Evolutionary conservation across 805 yeast species (phyloP).

Genomic region (Yarrowia porcina): DNA sequence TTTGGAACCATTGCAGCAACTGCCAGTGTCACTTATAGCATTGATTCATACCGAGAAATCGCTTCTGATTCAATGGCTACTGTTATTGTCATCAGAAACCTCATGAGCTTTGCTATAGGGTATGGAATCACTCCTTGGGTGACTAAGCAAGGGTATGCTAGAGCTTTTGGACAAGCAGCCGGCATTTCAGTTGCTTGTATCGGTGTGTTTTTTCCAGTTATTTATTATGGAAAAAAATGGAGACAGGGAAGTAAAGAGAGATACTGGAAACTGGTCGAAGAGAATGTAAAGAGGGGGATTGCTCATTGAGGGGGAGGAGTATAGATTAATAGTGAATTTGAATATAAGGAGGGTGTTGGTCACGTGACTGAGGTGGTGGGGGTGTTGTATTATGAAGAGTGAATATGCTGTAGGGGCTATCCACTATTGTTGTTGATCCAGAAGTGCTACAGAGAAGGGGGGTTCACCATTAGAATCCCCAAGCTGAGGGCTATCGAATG

Average conservation of each 20-base stretch:
- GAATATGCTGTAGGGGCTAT: no score
- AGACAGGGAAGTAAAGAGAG: slow-evolving; percentile 9
- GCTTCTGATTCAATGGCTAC: slow-evolving; percentile 47
- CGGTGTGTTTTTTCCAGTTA: background rate
- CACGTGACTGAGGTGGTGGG: no score
- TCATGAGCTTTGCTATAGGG: slow-evolving; percentile 48
- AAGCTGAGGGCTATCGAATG: no score
- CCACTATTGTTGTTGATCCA: no score
- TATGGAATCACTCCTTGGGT: slow-evolving; percentile 54
- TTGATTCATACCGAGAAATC: slow-evolving; percentile 47
- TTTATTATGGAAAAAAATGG: background rate
- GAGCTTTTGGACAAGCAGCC: slow-evolving; percentile 38
- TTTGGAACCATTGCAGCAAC: slow-evolving; percentile 46
- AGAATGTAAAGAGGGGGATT: background rate
- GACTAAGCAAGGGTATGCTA: slow-evolving; percentile 44
- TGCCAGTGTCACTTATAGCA: slow-evolving; percentile 45
- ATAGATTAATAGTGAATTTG: no score
- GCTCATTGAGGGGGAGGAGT: background rate
- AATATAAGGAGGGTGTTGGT: no score
- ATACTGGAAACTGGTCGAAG: slow-evolving; percentile 10
- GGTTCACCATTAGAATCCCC: no score
- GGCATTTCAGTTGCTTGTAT: background rate
- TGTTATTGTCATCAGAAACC: slow-evolving; percentile 48
- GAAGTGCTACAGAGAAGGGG: no score
- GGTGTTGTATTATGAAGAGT: no score